phyloP scores from a whole-genome alignment of 2,329 filamentous ascomycete genomes.

The Claviceps arundinis region DNA sequence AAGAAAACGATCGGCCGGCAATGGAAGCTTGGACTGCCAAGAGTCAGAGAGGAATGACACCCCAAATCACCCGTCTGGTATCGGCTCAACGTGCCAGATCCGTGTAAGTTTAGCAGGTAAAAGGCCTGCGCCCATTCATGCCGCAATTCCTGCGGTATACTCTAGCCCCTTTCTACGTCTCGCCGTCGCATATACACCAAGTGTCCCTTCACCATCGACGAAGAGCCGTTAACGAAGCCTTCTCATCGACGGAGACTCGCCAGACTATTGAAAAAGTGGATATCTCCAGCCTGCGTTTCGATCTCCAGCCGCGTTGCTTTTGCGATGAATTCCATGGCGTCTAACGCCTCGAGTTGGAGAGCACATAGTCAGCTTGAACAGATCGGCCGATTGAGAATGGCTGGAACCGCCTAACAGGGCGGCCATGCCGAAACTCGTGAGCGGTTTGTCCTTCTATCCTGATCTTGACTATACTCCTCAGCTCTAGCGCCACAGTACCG shows the following conservation, averaged over 20 bases:
- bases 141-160: slow-evolving; percentile 33
- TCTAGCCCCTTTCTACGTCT: slow-evolving; percentile 36
- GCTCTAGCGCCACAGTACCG: too few relatives aligned
- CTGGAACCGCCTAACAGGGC: slow-evolving; percentile 38
- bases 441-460: slow-evolving; percentile 15
- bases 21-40: slow-evolving; percentile 38
- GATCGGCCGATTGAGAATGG: slow-evolving; percentile 35
- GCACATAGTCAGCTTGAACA: slow-evolving; percentile 32
- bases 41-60: neutral
- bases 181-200: slow-evolving; percentile 48
- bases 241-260: slow-evolving; percentile 46
- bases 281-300: slow-evolving; percentile 41
- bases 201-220: slow-evolving; percentile 33
- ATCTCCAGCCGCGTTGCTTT: slow-evolving; percentile 43
- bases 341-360: slow-evolving; percentile 40
- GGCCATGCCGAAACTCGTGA: slow-evolving; percentile 47
- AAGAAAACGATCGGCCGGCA: slow-evolving; percentile 44
- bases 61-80: slow-evolving; percentile 41
- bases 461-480: too few relatives aligned
- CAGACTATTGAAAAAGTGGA: slow-evolving; percentile 54
- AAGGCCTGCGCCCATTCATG: slow-evolving; percentile 43
- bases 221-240: slow-evolving; percentile 39
- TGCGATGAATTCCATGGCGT: slow-evolving; percentile 41
- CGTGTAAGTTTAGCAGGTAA: slow-evolving; percentile 24
- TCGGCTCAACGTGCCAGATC: slow-evolving; percentile 47